A percentile compares a stretch with the other conserved stretches of the same genome.
Evolutionary conservation across 169 alveolate genomes (phyloP).

Genomic region (Neospora caninum): DNA sequence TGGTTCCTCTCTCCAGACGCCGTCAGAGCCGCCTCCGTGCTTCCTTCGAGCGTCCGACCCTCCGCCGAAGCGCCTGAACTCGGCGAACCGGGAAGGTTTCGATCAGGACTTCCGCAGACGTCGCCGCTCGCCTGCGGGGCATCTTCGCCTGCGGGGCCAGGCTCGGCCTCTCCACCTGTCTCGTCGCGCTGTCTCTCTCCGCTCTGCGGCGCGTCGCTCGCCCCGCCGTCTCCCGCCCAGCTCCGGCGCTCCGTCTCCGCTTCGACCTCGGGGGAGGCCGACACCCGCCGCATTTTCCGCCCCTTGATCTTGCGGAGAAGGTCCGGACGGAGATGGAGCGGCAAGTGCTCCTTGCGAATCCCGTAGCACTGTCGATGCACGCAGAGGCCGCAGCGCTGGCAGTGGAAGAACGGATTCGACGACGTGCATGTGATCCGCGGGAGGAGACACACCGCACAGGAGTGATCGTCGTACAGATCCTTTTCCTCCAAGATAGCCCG

Average conservation of each 20-base stretch:
- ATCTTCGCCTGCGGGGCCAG: too few species aligned
- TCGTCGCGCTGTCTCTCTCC: neutral
- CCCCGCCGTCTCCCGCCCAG: neutral
- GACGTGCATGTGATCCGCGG: conserved; percentile 51
- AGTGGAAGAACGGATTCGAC: conserved; percentile 74
- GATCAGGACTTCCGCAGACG: too few species aligned
- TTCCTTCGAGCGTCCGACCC: too few species aligned
- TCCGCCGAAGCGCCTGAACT: too few species aligned
- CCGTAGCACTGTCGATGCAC: conserved; percentile 81
- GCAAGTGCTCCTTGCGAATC: conserved; percentile 45
- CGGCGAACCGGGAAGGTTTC: too few species aligned
- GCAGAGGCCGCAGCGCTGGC: conserved; percentile 74
- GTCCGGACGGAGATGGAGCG: conserved; percentile 59
- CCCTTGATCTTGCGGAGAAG: conserved; percentile 14
- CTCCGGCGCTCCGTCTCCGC: neutral
- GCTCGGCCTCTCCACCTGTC: neutral
- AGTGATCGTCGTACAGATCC: conserved; percentile 61
- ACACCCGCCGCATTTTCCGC: neutral
- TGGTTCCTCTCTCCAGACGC: too few species aligned
- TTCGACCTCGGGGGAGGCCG: neutral
- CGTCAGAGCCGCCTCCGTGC: too few species aligned
- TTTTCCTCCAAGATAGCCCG: conserved; percentile 47
- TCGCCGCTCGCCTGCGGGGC: too few species aligned
- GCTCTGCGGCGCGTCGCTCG: neutral
- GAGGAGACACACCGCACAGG: conserved; percentile 64